These are phyloP conservation scores for Eruca vesicaria DNA, from an alignment of 441 rosid genomes.

Conservation along the genomic window DNA sequence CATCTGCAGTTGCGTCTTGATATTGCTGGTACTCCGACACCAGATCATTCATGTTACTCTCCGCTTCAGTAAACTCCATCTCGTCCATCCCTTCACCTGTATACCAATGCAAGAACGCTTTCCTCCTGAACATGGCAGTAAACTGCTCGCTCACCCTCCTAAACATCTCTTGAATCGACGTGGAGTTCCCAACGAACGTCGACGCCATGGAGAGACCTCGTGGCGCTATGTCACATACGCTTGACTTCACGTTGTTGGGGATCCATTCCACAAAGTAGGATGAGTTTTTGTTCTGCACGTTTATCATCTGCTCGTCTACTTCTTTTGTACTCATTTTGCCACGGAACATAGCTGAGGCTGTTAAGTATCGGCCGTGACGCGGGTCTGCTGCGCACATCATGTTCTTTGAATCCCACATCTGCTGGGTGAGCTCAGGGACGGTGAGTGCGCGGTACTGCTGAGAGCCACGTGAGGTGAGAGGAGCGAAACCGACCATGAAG, in stretches of 20 bases:
- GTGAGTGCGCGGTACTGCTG: slow-evolving; percentile 61
- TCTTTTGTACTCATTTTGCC: slow-evolving; percentile 98
- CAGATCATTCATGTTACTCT: slow-evolving; percentile 39
- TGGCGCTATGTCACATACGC: slow-evolving; percentile 85
- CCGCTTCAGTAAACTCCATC: slow-evolving; percentile 41
- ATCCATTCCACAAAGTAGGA: slow-evolving; percentile 98
- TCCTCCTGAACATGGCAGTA: slow-evolving; percentile 41
- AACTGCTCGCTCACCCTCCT: slow-evolving; percentile 39
- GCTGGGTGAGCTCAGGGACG: slow-evolving; percentile 72
- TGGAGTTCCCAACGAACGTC: slow-evolving; percentile 33
- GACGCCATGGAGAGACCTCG: slow-evolving; percentile 43
- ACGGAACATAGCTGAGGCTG: slow-evolving; percentile 92
- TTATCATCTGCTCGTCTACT: slow-evolving; percentile 93
- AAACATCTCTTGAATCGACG: no score
- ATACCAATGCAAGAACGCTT: slow-evolving; percentile 43
- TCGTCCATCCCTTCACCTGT: slow-evolving; percentile 43
- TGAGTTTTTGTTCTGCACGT: slow-evolving; percentile 95
- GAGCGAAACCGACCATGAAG: slow-evolving; percentile 77
- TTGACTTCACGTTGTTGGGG: slow-evolving; percentile 89
- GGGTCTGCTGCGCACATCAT: slow-evolving; percentile 95
- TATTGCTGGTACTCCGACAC: slow-evolving; percentile 39
- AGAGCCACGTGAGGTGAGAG: slow-evolving; percentile 68
- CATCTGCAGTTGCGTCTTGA: slow-evolving; percentile 41
- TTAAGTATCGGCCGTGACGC: slow-evolving; percentile 85
- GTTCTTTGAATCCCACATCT: slow-evolving; percentile 87